Conservation (phyloP, 2,329 filamentous ascomycete species). For the Niveomyces coronatus region DNA sequence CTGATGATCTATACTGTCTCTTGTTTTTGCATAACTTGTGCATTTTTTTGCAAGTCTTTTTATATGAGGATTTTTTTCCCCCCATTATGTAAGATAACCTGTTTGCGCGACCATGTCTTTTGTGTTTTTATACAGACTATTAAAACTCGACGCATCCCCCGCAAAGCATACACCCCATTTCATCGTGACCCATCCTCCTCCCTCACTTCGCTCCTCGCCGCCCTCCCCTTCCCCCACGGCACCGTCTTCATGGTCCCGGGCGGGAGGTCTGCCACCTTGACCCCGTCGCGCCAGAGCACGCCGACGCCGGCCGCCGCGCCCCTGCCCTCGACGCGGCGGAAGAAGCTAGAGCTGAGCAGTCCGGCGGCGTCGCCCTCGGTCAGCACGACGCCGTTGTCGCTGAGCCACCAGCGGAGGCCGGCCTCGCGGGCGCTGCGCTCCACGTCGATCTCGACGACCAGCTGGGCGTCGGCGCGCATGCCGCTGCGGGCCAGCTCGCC, state of each 20-base stretch:
- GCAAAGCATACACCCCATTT: too few relatives aligned
- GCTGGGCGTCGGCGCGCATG: conserved; percentile 67
- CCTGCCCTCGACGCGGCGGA: conserved; percentile 59
- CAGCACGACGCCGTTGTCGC: conserved; percentile 68
- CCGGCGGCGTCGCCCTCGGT: conserved; percentile 50
- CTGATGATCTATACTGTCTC: too few relatives aligned
- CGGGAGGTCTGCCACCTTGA: conserved; percentile 57
- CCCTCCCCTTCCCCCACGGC: conserved; percentile 39
- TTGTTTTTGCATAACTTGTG: too few relatives aligned
- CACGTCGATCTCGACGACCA: conserved; percentile 70
- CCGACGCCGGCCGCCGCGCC: conserved; percentile 48
- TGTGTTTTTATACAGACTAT: too few relatives aligned
- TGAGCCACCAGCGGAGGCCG: conserved; percentile 63
- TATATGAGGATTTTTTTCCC: too few relatives aligned
- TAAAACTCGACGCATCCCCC: too few relatives aligned
- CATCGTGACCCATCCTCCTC: too few relatives aligned
- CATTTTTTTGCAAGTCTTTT: too few relatives aligned
- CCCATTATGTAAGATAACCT: too few relatives aligned
- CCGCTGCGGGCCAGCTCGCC: conserved; percentile 61
- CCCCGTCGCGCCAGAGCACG: conserved; percentile 61
- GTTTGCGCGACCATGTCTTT: too few relatives aligned
- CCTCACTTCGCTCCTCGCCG: conserved; percentile 27
- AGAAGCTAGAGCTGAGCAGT: conserved; percentile 55
- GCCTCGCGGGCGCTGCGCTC: conserved; percentile 52
- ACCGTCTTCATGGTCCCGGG: conserved; percentile 38